Evolutionary conservation across 2,329 filamentous ascomycete species (phyloP).

Genomic region (Incumbomyces lentus): DNA sequence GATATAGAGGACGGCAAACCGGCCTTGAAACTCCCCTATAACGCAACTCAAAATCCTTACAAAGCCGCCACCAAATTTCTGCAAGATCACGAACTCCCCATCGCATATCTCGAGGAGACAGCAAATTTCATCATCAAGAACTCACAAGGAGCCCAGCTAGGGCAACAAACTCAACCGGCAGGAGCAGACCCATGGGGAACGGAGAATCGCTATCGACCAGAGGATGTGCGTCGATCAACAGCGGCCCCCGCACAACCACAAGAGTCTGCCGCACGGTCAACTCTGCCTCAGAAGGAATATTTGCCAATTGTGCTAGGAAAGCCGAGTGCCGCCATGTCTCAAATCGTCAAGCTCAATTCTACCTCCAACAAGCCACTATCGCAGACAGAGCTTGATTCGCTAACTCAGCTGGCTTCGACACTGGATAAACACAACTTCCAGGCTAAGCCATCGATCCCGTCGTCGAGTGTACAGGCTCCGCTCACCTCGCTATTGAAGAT

Average conservation of each 20-base stretch:
- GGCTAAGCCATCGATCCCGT: conserved; percentile 25
- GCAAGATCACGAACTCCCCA: conserved; percentile 74
- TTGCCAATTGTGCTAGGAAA: conserved; percentile 68
- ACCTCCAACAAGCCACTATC: conserved; percentile 62
- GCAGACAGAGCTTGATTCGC: conserved; percentile 54
- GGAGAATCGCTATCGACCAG: conserved; percentile 68
- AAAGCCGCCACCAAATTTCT: conserved; percentile 87
- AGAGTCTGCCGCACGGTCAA: conserved; percentile 3
- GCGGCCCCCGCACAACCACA: conserved; percentile 23
- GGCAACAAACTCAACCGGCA: conserved; percentile 43
- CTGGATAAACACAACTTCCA: conserved; percentile 41
- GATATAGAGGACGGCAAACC: conserved; percentile 93
- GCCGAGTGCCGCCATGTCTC: conserved; percentile 59
- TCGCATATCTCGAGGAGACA: conserved; percentile 81
- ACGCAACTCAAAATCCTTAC: conserved; percentile 84
- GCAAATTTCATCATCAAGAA: conserved; percentile 88
- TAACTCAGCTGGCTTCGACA: conserved; percentile 52
- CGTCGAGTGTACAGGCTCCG: conserved; percentile 45
- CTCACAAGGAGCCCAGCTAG: conserved; percentile 76
- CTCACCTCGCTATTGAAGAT: conserved; percentile 51
- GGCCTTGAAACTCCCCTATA: conserved; percentile 85
- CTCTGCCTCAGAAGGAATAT: conserved; percentile 67
- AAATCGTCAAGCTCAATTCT: conserved; percentile 62
- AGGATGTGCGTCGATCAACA: conserved; percentile 43
- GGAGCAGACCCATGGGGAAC: conserved; percentile 66